Percentiles rank a stretch among this genome's conserved stretches.
Conservation (phyloP, 2,329 filamentous ascomycete species). For the Talaromyces sp. region DNA sequence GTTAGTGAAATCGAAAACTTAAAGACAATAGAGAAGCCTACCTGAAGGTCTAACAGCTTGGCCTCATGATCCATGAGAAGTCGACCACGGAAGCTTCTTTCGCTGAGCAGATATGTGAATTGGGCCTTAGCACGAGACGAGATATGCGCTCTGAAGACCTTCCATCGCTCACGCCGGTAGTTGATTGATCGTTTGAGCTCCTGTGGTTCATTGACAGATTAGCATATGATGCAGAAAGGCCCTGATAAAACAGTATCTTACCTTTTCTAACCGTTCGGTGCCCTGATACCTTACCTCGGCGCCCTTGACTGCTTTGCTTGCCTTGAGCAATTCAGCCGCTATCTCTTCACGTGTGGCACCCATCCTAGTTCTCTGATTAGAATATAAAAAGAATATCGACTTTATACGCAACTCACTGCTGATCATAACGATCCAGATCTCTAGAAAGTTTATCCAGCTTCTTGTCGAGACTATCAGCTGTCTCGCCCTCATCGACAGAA, state of each 20-base stretch:
- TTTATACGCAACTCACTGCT: slow-evolving; percentile 39
- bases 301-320: slow-evolving; percentile 37
- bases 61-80: slow-evolving; percentile 73
- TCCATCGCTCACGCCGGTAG: slow-evolving; percentile 73
- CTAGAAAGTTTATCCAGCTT: slow-evolving; percentile 54
- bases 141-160: slow-evolving; percentile 77
- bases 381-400: slow-evolving; percentile 12
- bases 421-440: slow-evolving; percentile 59
- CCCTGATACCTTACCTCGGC: slow-evolving; percentile 41
- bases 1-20: slow-evolving; percentile 17
- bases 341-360: slow-evolving; percentile 68
- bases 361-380: slow-evolving; percentile 41
- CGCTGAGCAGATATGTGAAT: slow-evolving; percentile 84
- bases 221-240: not conserved
- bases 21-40: slow-evolving; percentile 32
- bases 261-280: slow-evolving; percentile 39
- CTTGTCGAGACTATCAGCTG: slow-evolving; percentile 50
- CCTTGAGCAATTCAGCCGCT: slow-evolving; percentile 45
- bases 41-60: slow-evolving; percentile 71
- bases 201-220: slow-evolving; percentile 30
- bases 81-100: slow-evolving; percentile 82
- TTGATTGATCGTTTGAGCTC: slow-evolving; percentile 61
- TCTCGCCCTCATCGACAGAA: slow-evolving; percentile 64
- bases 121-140: slow-evolving; percentile 80
- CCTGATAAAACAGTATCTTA: slow-evolving; percentile 27